Conservation (phyloP, 768 basidiomycete genomes). For the Atractiella rhizophila region DNA sequence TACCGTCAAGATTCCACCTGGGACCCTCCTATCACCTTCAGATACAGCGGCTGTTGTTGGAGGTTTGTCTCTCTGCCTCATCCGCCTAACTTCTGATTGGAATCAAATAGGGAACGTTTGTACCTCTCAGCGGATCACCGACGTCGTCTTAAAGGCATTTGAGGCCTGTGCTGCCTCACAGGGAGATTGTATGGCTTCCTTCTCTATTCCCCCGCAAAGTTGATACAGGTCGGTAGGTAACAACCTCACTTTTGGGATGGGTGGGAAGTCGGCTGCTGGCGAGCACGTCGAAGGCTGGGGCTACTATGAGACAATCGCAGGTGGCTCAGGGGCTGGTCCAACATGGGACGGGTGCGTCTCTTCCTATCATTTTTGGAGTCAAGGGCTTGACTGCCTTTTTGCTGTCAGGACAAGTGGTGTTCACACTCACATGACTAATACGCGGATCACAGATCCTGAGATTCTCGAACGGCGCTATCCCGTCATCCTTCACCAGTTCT, state of each 20-base stretch:
- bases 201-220: too few species aligned
- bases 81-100: too few species aligned
- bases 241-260: slow-evolving; percentile 69
- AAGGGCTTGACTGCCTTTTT: too few species aligned
- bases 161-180: slow-evolving; percentile 75
- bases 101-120: slow-evolving; percentile 58
- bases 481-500: slow-evolving; percentile 57
- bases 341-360: slow-evolving; percentile 80
- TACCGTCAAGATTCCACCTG: slow-evolving; percentile 51
- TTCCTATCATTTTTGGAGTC: too few species aligned
- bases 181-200: slow-evolving; percentile 40
- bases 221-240: too few species aligned
- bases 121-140: slow-evolving; percentile 77
- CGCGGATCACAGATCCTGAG: slow-evolving; percentile 82
- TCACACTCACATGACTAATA: slow-evolving; percentile 20
- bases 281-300: slow-evolving; percentile 59
- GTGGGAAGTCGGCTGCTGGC: slow-evolving; percentile 63
- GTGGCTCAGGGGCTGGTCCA: slow-evolving; percentile 74
- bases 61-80: too few species aligned
- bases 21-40: slow-evolving; percentile 53
- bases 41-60: slow-evolving; percentile 74
- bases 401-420: not conserved
- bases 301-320: slow-evolving; percentile 53
- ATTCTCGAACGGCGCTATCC: slow-evolving; percentile 83
- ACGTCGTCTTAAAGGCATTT: slow-evolving; percentile 80